phyloP scores from a whole-genome alignment of 257 asterid species.

The Lycium barbarum region DNA sequence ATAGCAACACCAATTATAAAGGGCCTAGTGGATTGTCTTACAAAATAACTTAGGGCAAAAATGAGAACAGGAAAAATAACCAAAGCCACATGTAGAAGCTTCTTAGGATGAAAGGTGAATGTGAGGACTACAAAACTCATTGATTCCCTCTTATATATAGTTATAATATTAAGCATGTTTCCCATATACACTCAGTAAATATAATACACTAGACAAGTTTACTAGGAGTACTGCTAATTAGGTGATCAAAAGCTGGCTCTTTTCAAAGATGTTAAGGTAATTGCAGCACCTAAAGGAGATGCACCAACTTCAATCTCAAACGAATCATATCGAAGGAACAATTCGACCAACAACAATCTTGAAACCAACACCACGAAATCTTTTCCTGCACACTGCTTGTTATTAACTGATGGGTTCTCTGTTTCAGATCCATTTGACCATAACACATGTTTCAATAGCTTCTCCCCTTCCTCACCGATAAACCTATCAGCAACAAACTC shows the following conservation, averaged over 20 bases:
- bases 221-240: not conserved
- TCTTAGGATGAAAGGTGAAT: no score
- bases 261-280: slow-evolving; percentile 72
- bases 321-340: slow-evolving; percentile 83
- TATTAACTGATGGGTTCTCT: slow-evolving; percentile 49
- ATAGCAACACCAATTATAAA: no score
- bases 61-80: no score
- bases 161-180: no score
- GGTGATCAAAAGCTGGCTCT: slow-evolving; percentile 59
- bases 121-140: no score
- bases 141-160: not conserved
- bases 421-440: slow-evolving; percentile 94
- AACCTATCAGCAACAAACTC: slow-evolving; percentile 78
- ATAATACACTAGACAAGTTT: not conserved
- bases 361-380: slow-evolving; percentile 79
- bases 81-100: no score
- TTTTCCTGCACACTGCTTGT: slow-evolving; percentile 96
- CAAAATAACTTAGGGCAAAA: no score
- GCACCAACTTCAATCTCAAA: slow-evolving; percentile 63
- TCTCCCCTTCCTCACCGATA: slow-evolving; percentile 72
- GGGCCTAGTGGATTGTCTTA: no score
- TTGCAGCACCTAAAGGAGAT: slow-evolving; percentile 72
- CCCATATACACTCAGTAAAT: not conserved
- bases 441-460: slow-evolving; percentile 64
- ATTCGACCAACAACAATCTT: slow-evolving; percentile 79